Evolutionary conservation across 2,329 filamentous ascomycete species (phyloP), one percentile per base, ranked within the genome.

Genomic region (Thermomyces lanuginosus): DNA sequence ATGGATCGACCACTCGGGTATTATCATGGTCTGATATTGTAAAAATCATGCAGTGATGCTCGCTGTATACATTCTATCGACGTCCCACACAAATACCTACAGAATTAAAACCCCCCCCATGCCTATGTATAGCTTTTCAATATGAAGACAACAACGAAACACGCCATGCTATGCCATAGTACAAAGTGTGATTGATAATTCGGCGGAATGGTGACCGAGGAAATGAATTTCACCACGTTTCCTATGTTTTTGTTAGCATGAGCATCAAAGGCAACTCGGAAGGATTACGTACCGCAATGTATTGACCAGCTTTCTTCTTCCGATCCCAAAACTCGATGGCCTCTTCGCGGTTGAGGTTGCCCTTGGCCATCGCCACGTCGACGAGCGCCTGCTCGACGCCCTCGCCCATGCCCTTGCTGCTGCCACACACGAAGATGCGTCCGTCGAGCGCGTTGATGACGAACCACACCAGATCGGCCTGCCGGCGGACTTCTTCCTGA

Each of bases 381-480:
- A 93, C 63, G 8, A 98, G 63, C 0, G 86, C 80, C 24, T 73
- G 66, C 49, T 95, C 79, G 3, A 98, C 89, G 22, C 89, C 89
- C 53, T 95, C 89, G 33, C 89, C 89, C 89, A 98, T 98, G 30
- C 89, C 89, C 59, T 81, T 83, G 45, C 74, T 83, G 55, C 79
- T 91, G 26, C 89, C 89, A 51, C 89, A 98, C 32, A 98, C 89
- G 49, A 98, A 98, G 27, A 95, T 74, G 27, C 89, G 74, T 1
- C 89, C 89, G 44, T 98, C 89, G n/a, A 95, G 64, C 2, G 83
- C 74, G 51, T 95, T 95, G 62, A 92, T 79, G 37, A 95, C 83
- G 51, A 82, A 92, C 89, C 89, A 98, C 9, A 95, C 86, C n/a
- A 95, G 67, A 46, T 95, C 89, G 2, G 84, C 81, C 51, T 95